A percentile compares a stretch with the other conserved stretches of the same genome.
Conservation (phyloP, 345 rosid genomes). For the Citrus unshiu region DNA sequence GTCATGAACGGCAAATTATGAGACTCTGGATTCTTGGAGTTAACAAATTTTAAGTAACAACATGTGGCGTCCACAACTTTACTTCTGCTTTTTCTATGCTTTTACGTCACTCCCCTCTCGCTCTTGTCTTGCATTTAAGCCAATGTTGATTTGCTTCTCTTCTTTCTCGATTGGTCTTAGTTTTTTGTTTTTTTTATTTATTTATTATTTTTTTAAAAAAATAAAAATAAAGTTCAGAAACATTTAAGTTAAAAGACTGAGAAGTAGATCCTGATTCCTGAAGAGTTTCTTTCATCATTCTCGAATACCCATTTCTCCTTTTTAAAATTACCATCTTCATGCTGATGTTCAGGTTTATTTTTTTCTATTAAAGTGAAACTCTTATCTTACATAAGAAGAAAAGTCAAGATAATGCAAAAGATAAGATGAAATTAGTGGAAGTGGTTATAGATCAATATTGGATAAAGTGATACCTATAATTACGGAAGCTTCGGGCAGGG, state of each 20-base stretch:
- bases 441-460: not conserved
- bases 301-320: too few relatives aligned
- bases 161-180: not conserved
- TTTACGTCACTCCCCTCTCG: conserved; percentile 12
- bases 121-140: not conserved
- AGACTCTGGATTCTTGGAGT: not conserved
- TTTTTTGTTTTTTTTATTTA: not conserved
- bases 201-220: not conserved
- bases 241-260: too few relatives aligned
- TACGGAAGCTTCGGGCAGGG: not conserved
- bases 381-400: not conserved
- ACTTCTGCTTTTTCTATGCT: not conserved
- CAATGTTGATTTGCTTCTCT: not conserved
- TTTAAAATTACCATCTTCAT: too few relatives aligned
- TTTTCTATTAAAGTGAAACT: not conserved
- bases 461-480: not conserved
- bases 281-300: too few relatives aligned
- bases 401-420: not conserved
- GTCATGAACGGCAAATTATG: conserved; percentile 26
- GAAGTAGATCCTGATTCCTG: too few relatives aligned
- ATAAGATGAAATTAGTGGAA: not conserved
- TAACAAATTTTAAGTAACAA: not conserved
- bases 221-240: too few relatives aligned
- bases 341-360: not conserved
- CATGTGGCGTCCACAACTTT: not conserved